phyloP scores from a whole-genome alignment of 163 green algal genomes.

The Botryococcus braunii region DNA sequence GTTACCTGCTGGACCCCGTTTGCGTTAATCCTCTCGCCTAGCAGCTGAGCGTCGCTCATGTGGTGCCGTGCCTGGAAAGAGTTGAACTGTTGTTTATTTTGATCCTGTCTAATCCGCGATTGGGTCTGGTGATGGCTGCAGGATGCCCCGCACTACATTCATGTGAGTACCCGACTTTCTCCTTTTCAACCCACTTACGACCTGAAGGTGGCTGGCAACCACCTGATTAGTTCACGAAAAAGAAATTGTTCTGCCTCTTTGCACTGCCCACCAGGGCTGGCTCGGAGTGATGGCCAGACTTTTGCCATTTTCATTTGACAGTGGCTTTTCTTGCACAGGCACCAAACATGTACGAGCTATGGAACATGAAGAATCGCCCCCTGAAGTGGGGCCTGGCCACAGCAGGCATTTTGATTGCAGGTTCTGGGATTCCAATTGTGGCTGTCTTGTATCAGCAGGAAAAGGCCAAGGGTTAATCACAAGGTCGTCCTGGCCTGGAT shows the following conservation, averaged over 20 bases:
- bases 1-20: background rate
- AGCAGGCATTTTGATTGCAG: slow-evolving; percentile 4
- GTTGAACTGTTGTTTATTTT: background rate
- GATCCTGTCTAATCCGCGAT: background rate
- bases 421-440: slow-evolving; percentile 11
- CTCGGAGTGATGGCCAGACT: too few species aligned
- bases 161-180: too few species aligned
- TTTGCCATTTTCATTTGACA: background rate
- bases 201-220: too few species aligned
- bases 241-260: too few species aligned
- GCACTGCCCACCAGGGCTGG: too few species aligned
- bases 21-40: background rate
- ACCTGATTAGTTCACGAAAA: too few species aligned
- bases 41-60: background rate
- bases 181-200: too few species aligned
- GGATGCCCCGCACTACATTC: background rate
- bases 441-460: slow-evolving; percentile 20
- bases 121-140: too few species aligned
- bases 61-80: background rate
- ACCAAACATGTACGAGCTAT: slow-evolving; percentile 20
- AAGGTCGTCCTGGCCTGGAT: too few species aligned
- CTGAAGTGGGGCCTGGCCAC: slow-evolving; percentile 33
- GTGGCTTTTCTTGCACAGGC: too few species aligned
- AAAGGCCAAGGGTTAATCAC: slow-evolving; percentile 7
- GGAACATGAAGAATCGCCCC: slow-evolving; percentile 15